A percentile compares a stretch with the other conserved stretches of the same genome.
Conservation (phyloP, 306 rosid species). For the Pterocarpus santalinus region DNA sequence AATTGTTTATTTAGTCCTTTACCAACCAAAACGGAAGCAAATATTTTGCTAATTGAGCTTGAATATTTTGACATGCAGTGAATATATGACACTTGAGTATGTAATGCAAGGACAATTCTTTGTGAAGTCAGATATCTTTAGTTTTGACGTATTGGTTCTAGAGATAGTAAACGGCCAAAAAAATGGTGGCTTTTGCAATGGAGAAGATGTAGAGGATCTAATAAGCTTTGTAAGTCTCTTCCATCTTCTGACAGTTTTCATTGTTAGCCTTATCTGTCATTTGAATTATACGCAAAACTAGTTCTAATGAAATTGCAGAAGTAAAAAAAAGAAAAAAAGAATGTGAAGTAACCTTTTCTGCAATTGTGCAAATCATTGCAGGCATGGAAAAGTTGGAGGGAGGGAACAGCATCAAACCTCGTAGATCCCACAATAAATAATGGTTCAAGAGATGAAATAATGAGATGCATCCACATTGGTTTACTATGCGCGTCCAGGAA, state of each 20-base stretch:
- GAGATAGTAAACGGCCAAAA: conserved; percentile 63
- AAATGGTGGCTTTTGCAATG: conserved; percentile 36
- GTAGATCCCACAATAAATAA: conserved; percentile 39
- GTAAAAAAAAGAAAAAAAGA: neutral
- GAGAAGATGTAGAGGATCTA: conserved; percentile 39
- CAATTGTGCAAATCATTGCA: conserved; percentile 34
- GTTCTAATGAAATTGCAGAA: neutral
- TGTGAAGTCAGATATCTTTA: conserved; percentile 54
- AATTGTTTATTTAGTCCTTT: neutral
- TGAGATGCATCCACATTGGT: too few species aligned
- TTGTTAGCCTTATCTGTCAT: neutral
- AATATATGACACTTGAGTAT: conserved; percentile 67
- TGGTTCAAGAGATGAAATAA: too few species aligned
- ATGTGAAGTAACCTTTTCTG: neutral
- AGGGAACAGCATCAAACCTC: conserved; percentile 45
- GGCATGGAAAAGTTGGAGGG: conserved; percentile 63
- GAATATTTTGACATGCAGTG: conserved; percentile 36
- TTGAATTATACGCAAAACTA: too few species aligned
- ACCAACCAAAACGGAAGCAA: neutral
- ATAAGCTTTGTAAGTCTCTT: conserved; percentile 51
- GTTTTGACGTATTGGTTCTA: conserved; percentile 59
- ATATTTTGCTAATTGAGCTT: neutral
- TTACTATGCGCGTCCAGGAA: conserved; percentile 7
- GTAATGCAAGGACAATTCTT: conserved; percentile 53
- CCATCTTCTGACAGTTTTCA: neutral